phyloP scores from a whole-genome alignment of 345 rosid species.

The Syzygium oleosum region DNA sequence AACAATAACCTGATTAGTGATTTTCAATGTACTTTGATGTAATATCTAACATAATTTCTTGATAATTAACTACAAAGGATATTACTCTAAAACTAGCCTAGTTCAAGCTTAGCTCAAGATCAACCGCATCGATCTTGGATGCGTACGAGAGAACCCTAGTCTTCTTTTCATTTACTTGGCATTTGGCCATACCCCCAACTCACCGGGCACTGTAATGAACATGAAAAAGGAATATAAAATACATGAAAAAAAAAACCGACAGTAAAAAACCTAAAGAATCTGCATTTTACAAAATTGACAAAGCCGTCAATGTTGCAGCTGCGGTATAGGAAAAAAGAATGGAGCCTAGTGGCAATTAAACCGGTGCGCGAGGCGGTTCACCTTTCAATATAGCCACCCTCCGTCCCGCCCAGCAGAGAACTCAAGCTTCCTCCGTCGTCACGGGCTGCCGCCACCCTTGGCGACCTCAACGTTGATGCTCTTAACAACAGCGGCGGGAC shows the following conservation, averaged over 20 bases:
- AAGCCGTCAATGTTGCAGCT: background rate
- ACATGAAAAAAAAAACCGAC: background rate
- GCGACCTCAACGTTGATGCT: conserved; percentile 29
- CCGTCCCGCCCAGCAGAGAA: conserved; percentile 6
- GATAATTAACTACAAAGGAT: no score
- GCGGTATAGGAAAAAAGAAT: background rate
- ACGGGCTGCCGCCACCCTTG: conserved; percentile 12
- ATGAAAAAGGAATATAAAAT: background rate
- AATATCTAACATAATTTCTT: no score
- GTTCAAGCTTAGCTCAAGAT: no score
- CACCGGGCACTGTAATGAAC: no score
- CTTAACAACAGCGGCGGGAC: conserved; percentile 35
- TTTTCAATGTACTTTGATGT: no score
- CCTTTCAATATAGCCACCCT: background rate
- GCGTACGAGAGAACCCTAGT: no score
- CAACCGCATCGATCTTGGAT: no score
- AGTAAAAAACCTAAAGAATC: background rate
- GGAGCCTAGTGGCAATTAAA: conserved; percentile 2
- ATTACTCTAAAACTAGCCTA: no score
- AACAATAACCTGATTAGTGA: no score
- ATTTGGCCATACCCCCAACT: no score
- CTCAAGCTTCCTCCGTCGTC: conserved; percentile 22
- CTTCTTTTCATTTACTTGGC: no score
- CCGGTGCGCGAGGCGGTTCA: conserved; percentile 29
- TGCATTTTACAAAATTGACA: background rate